phyloP scores from a whole-genome alignment of 768 basidiomycete species.

The Macrolepiota dolichaula region DNA sequence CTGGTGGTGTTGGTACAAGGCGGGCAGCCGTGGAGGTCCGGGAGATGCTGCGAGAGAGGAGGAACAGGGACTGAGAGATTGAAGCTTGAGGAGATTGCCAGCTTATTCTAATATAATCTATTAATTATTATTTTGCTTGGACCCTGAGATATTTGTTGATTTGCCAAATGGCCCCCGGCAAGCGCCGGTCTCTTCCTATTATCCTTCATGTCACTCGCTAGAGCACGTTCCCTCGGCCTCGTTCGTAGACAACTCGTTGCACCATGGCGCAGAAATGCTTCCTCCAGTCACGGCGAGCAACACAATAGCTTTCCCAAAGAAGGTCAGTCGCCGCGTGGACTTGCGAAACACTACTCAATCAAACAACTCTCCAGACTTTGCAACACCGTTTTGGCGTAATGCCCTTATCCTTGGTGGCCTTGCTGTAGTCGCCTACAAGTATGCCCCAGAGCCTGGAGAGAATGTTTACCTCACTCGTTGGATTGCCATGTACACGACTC shows the following conservation, averaged over 20 bases:
- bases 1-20: constrained; percentile 63
- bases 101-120: background rate
- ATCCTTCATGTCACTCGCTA: constrained; percentile 3
- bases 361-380: constrained; percentile 46
- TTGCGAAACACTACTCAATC: background rate
- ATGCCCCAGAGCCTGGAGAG: constrained; percentile 57
- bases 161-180: background rate
- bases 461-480: constrained; percentile 65
- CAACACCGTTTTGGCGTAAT: constrained; percentile 65
- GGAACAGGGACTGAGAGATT: constrained; percentile 20
- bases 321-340: constrained; percentile 36
- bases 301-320: constrained; percentile 29
- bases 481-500: constrained; percentile 55
- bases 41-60: constrained; percentile 38
- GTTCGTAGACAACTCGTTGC: background rate
- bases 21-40: constrained; percentile 57
- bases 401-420: constrained; percentile 45
- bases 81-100: background rate
- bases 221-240: background rate
- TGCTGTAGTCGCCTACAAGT: constrained; percentile 59
- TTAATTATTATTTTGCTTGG: background rate
- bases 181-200: constrained; percentile 2
- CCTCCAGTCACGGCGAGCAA: constrained; percentile 3
- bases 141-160: constrained; percentile 3
- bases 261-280: background rate